phyloP scores from a whole-genome alignment of 495 filamentous ascomycete species.

The Penicillium ucsense region DNA sequence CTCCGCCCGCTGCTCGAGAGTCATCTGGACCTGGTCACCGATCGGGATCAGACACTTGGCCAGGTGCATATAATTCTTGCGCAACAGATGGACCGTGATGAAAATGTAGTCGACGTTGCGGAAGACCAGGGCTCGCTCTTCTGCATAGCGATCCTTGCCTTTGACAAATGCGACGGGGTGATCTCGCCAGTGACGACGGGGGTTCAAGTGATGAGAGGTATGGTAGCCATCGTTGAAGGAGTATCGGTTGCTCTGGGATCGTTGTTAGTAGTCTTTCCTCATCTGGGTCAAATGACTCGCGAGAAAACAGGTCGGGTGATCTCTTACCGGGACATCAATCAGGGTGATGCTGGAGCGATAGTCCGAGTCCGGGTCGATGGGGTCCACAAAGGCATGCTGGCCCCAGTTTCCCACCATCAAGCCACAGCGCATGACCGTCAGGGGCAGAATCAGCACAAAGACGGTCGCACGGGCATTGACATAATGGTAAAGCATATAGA shows the following conservation, averaged over 20 bases:
- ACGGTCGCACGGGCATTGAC: slow-evolving; percentile 42
- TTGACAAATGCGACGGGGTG: slow-evolving; percentile 58
- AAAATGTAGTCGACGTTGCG: slow-evolving; percentile 63
- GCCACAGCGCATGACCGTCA: slow-evolving; percentile 48
- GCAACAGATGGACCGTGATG: slow-evolving; percentile 50
- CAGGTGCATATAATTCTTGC: slow-evolving; percentile 53
- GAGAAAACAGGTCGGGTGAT: background rate
- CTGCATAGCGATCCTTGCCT: slow-evolving; percentile 48
- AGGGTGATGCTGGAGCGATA: slow-evolving; percentile 63
- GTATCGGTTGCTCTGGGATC: slow-evolving; percentile 53
- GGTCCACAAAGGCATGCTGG: slow-evolving; percentile 65
- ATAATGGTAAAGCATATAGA: slow-evolving; percentile 38
- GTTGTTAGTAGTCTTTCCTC: slow-evolving; percentile 2
- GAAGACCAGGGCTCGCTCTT: slow-evolving; percentile 56
- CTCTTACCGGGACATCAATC: slow-evolving; percentile 58
- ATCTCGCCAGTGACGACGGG: slow-evolving; percentile 63
- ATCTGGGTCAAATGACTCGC: background rate
- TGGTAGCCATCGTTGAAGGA: slow-evolving; percentile 75
- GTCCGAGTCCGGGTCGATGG: slow-evolving; percentile 56
- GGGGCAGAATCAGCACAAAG: slow-evolving; percentile 52
- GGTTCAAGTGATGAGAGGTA: slow-evolving; percentile 68
- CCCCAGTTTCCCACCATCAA: slow-evolving; percentile 72
- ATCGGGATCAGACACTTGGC: slow-evolving; percentile 60
- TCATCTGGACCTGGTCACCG: slow-evolving; percentile 55
- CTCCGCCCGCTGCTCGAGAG: slow-evolving; percentile 44